phyloP scores from a whole-genome alignment of 2,329 filamentous ascomycete species.

The Chalara sp. region DNA sequence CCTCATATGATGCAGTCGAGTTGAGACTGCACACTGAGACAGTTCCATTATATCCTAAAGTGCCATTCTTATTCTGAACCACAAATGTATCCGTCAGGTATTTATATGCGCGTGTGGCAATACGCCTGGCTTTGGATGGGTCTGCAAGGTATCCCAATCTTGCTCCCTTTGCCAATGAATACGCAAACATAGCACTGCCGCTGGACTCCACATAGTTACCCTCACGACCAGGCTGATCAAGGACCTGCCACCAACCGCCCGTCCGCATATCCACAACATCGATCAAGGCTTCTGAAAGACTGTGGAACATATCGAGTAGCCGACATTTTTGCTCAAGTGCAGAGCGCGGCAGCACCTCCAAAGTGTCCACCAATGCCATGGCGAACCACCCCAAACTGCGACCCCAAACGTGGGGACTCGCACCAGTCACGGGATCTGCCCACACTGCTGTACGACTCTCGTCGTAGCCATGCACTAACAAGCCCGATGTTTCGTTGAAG shows the following conservation, averaged over 20 bases:
- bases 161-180: conserved; percentile 30
- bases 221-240: conserved; percentile 21
- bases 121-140: neutral
- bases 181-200: conserved; percentile 31
- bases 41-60: neutral
- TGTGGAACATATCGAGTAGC: neutral
- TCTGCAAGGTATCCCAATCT: conserved; percentile 28
- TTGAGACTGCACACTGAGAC: neutral
- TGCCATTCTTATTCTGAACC: neutral
- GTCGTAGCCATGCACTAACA: neutral
- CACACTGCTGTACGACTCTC: neutral
- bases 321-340: neutral
- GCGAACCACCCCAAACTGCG: neutral
- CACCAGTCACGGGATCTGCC: neutral
- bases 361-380: neutral
- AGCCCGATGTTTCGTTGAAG: neutral
- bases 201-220: conserved; percentile 34
- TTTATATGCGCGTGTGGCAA: neutral
- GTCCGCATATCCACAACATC: conserved; percentile 13
- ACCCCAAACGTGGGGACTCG: neutral
- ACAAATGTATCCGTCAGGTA: neutral
- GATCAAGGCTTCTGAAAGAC: neutral
- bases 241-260: conserved; percentile 34
- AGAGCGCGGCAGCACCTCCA: neutral
- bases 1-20: neutral